Evolutionary conservation across 2,329 filamentous ascomycete species (phyloP).

Genomic region (Aureobasidium sp.): DNA sequence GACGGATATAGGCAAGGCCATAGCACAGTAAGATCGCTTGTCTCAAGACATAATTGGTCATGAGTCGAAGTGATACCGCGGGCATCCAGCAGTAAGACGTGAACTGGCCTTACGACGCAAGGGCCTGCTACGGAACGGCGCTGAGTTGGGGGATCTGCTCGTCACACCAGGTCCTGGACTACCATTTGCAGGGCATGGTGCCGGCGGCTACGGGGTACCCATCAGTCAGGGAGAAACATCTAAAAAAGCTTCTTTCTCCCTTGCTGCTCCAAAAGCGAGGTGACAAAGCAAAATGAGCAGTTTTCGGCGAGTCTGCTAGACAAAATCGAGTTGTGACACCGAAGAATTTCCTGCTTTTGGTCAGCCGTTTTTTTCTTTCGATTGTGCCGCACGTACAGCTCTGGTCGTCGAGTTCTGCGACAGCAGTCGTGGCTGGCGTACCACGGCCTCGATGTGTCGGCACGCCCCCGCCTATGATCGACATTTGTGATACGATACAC

Average conservation of each 20-base stretch:
- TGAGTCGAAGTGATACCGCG: neutral
- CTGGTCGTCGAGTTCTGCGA: neutral
- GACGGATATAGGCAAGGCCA: constrained; percentile 9
- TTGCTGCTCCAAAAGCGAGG: neutral
- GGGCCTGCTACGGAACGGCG: neutral
- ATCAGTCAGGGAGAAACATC: neutral
- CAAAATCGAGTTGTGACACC: neutral
- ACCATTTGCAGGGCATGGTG: neutral
- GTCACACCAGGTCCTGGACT: constrained; percentile 1
- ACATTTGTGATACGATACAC: neutral
- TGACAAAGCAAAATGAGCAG: neutral
- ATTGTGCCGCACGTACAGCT: neutral
- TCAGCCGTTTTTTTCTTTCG: neutral
- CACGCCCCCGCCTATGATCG: neutral
- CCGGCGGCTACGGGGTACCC: neutral
- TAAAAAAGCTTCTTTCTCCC: neutral
- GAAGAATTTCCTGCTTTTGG: neutral
- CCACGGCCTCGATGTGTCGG: neutral
- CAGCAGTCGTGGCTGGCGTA: constrained; percentile 4
- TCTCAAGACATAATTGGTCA: neutral
- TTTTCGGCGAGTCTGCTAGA: neutral
- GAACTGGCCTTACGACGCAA: constrained; percentile 4
- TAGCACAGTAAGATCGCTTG: constrained; percentile 1
- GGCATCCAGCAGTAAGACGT: neutral
- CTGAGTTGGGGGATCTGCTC: constrained; percentile 2